phyloP scores from a whole-genome alignment of 176 grass and related monocot genomes.

The Alloteropsis semialata region DNA sequence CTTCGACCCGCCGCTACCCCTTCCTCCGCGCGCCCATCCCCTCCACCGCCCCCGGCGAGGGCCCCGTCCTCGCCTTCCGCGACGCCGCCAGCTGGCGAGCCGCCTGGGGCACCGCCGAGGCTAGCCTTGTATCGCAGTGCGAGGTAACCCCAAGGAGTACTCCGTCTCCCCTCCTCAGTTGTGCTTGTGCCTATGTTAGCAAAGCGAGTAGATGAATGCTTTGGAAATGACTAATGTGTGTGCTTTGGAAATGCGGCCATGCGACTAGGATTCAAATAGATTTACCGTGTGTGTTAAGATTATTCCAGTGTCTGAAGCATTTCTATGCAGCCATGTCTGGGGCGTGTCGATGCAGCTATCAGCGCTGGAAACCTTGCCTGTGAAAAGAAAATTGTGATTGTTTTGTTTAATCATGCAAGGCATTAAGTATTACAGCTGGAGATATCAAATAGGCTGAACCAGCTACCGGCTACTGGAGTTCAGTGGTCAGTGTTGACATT shows the following conservation, averaged over 20 bases:
- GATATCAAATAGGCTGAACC: conserved; percentile 3
- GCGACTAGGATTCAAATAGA: not conserved
- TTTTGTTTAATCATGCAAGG: conserved; percentile 26
- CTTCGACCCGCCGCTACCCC: conserved; percentile 42
- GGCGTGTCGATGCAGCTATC: not conserved
- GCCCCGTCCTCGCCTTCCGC: conserved; percentile 39
- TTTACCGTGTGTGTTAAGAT: not conserved
- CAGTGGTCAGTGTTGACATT: conserved; percentile 10
- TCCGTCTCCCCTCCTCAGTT: not conserved
- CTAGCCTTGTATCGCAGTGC: conserved; percentile 39
- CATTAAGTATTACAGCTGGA: conserved; percentile 45
- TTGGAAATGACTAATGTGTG: too few relatives aligned
- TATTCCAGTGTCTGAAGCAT: not conserved
- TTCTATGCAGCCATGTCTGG: not conserved
- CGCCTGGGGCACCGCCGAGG: conserved; percentile 39
- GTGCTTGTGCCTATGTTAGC: not conserved
- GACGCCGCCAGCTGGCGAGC: conserved; percentile 39
- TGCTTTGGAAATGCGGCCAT: not conserved
- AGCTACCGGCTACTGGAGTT: conserved; percentile 16
- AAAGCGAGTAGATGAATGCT: not conserved
- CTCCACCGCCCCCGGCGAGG: not conserved
- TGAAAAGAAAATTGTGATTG: too few relatives aligned
- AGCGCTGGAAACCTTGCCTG: not conserved
- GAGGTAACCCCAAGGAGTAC: conserved; percentile 27
- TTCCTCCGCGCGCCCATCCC: conserved; percentile 37